phyloP scores from a whole-genome alignment of 2,329 filamentous ascomycete genomes.

The Nemania sp. region DNA sequence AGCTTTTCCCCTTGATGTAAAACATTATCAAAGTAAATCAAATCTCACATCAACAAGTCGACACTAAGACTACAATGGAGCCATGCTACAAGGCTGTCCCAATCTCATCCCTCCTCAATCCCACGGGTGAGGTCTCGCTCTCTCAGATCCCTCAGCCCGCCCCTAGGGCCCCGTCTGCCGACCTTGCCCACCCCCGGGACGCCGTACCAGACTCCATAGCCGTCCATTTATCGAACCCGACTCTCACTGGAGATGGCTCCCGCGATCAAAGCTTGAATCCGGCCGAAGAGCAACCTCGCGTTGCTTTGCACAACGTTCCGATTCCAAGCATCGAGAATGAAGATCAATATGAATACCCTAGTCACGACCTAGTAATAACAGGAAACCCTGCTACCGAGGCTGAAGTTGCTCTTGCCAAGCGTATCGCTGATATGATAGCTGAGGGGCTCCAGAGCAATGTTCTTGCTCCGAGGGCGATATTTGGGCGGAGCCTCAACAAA shows the following conservation, averaged over 20 bases:
- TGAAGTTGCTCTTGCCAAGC: neutral
- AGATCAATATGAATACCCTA: neutral
- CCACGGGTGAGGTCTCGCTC: neutral
- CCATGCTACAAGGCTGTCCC: neutral
- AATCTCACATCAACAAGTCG: neutral
- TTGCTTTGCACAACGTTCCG: neutral
- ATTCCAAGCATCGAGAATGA: neutral
- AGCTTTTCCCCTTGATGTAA: too few species aligned
- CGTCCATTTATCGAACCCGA: too few species aligned
- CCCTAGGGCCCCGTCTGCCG: too few species aligned
- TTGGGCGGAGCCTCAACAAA: neutral
- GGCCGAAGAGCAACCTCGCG: neutral
- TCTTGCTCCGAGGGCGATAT: neutral
- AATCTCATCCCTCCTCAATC: neutral
- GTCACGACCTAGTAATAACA: neutral
- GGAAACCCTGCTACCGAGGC: neutral
- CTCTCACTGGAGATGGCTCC: neutral
- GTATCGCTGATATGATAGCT: neutral
- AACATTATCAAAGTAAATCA: neutral
- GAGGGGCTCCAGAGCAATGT: neutral
- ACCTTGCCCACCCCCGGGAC: neutral
- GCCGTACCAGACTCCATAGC: too few species aligned
- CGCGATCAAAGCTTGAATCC: neutral
- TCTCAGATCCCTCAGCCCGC: too few species aligned
- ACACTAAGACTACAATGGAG: neutral